Conservation (phyloP, 441 rosid species). For the Eutrema salsugineum region DNA sequence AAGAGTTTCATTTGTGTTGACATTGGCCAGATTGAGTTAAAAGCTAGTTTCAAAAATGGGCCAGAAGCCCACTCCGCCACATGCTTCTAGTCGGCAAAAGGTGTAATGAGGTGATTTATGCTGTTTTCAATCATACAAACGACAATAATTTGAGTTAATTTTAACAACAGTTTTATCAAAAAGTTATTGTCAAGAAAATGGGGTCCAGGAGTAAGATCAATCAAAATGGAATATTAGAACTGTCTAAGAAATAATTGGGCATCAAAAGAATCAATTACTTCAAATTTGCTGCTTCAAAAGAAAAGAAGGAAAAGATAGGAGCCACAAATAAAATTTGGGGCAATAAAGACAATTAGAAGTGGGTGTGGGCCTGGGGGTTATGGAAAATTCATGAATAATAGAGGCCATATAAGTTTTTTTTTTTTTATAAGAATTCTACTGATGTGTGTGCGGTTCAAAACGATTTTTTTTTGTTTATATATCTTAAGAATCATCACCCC, state of each 20-base stretch:
- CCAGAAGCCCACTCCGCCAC: slow-evolving; percentile 1
- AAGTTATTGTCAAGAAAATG: background rate
- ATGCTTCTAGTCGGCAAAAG: slow-evolving; percentile 3
- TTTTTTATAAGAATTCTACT: background rate
- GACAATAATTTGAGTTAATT: background rate
- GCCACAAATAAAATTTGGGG: slow-evolving; percentile 7
- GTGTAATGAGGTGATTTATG: background rate
- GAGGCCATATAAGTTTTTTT: background rate
- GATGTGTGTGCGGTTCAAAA: background rate
- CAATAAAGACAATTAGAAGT: background rate
- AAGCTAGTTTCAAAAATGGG: background rate
- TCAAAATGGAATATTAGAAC: background rate
- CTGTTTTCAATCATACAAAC: background rate
- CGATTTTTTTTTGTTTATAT: background rate
- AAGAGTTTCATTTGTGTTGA: background rate
- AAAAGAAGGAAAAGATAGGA: background rate
- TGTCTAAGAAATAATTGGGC: background rate
- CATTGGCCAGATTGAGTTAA: background rate
- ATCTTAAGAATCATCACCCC: background rate
- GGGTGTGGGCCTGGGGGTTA: background rate
- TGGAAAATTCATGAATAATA: background rate
- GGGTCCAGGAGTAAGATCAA: slow-evolving; percentile 9
- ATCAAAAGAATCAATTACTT: background rate
- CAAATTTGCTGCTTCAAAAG: background rate
- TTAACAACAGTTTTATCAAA: background rate